Percentiles rank a stretch among this genome's conserved stretches.
Conservation (phyloP, 345 rosid species). For the Euphorbia peplus region DNA sequence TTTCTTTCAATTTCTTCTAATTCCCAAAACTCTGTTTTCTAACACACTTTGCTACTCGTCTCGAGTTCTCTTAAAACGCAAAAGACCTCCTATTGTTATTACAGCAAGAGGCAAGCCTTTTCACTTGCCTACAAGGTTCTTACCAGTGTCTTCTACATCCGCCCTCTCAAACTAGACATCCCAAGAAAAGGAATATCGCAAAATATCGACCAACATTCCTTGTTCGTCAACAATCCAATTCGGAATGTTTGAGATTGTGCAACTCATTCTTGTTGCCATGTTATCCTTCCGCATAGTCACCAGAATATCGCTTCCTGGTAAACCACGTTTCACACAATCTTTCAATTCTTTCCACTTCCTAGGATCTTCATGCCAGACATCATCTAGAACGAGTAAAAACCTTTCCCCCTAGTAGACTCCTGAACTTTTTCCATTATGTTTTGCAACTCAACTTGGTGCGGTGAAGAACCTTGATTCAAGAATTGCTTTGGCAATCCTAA, state of each 20-base stretch:
- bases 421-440: accelerated
- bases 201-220: background rate
- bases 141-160: background rate
- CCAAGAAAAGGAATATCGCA: background rate
- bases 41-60: slow-evolving; percentile 22
- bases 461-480: background rate
- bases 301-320: slow-evolving; percentile 1
- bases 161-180: background rate
- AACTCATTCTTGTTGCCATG: background rate
- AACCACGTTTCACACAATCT: background rate
- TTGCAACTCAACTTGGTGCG: background rate
- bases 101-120: slow-evolving; percentile 10
- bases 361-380: slow-evolving; percentile 3
- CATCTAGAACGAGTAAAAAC: slow-evolving; percentile 2
- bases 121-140: background rate
- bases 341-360: background rate
- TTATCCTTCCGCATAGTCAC: background rate
- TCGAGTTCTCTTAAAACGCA: slow-evolving; percentile 1
- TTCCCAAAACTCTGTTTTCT: slow-evolving; percentile 12
- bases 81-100: background rate
- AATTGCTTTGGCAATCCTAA: background rate
- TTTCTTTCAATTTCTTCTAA: slow-evolving; percentile 9
- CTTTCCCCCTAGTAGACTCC: background rate
- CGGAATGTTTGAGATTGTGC: background rate
- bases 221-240: background rate